Evolutionary conservation across 225 moss, liverwort and hornwort species (phyloP).

Genomic region (Climacium dendroides): DNA sequence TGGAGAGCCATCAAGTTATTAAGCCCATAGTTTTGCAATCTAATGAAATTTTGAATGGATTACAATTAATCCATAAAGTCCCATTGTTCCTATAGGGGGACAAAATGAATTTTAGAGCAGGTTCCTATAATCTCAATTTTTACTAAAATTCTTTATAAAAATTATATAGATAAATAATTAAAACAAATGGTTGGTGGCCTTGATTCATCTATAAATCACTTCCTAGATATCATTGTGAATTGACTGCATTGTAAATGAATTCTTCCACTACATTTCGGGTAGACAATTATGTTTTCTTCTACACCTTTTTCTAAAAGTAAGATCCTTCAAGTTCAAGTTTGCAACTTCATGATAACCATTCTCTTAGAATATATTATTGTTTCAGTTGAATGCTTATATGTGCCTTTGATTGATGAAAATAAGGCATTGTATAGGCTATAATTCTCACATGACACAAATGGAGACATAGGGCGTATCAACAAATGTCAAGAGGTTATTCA

Average conservation of each 20-base stretch:
- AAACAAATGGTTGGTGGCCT: not conserved
- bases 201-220: not conserved
- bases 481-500: not conserved
- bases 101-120: too few relatives aligned
- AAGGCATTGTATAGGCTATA: accelerated
- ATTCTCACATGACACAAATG: not conserved
- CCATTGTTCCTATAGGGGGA: too few relatives aligned
- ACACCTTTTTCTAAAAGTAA: not conserved
- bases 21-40: too few relatives aligned
- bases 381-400: too few relatives aligned
- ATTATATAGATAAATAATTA: not conserved
- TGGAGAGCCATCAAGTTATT: accelerated
- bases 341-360: not conserved
- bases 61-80: too few relatives aligned
- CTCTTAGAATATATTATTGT: not conserved
- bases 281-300: not conserved
- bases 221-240: not conserved
- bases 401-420: not conserved
- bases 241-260: not conserved
- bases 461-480: too few relatives aligned
- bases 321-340: not conserved
- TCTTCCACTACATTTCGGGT: not conserved
- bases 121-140: too few relatives aligned
- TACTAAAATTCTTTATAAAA: too few relatives aligned
- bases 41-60: too few relatives aligned